Evolutionary conservation across 805 yeast species (phyloP).

Genomic region (Wickerhamomyces bovis): DNA sequence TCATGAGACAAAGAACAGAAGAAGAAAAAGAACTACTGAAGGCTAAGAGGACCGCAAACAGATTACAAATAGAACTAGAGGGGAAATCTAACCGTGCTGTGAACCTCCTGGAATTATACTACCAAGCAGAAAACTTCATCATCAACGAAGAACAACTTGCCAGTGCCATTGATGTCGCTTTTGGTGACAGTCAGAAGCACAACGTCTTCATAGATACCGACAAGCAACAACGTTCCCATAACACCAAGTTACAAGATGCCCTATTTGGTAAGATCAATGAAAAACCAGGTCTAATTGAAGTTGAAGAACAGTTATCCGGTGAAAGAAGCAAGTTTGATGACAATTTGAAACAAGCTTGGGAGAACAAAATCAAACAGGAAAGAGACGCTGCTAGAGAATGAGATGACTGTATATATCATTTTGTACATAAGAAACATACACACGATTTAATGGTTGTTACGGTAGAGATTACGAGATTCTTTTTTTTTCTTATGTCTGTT

Average conservation of each 20-base stretch:
- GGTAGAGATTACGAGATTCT: not conserved
- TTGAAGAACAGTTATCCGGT: conserved; percentile 31
- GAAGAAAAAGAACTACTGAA: conserved; percentile 56
- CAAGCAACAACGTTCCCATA: conserved; percentile 15
- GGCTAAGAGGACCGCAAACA: conserved; percentile 62
- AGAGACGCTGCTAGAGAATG: not conserved
- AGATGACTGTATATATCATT: not conserved
- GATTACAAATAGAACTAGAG: conserved; percentile 47
- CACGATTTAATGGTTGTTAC: not conserved
- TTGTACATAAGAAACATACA: not conserved
- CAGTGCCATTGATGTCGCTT: conserved; percentile 51
- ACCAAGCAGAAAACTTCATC: conserved; percentile 61
- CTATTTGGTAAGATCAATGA: conserved; percentile 31
- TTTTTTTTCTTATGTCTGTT: too few species aligned
- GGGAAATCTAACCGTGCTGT: conserved; percentile 48
- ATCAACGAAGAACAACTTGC: conserved; percentile 64
- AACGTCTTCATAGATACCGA: conserved; percentile 5
- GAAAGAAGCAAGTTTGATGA: conserved; percentile 26
- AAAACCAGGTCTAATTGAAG: conserved; percentile 29
- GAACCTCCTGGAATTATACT: conserved; percentile 63
- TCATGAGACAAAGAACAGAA: conserved; percentile 65
- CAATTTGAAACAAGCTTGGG: not conserved
- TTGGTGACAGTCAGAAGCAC: conserved; percentile 25
- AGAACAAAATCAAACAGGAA: not conserved
- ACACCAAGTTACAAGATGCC: conserved; percentile 24